These are phyloP conservation scores for Xerocomellus dryophilus DNA, from an alignment of 768 basidiomycete genomes.

Conservation along the genomic window DNA sequence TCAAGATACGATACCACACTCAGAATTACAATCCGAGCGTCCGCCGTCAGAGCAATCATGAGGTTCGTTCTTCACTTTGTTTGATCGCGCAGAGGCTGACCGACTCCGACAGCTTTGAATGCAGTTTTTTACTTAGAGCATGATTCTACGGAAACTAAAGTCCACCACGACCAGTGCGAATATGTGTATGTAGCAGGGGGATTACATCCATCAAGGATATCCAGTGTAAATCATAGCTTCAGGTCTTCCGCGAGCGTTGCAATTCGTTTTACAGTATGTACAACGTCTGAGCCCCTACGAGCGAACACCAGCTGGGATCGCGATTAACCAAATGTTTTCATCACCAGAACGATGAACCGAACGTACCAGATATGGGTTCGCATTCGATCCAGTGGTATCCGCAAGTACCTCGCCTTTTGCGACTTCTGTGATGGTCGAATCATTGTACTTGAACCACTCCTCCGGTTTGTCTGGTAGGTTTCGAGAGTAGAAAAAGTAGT, in stretches of 20 bases:
- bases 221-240: slow-evolving; percentile 28
- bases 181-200: slow-evolving; percentile 10
- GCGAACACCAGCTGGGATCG: slow-evolving; percentile 72
- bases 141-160: slow-evolving; percentile 12
- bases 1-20: not conserved
- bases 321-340: not conserved
- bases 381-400: slow-evolving; percentile 86
- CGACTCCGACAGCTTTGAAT: not conserved
- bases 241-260: slow-evolving; percentile 26
- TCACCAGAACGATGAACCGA: slow-evolving; percentile 1
- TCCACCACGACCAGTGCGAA: slow-evolving; percentile 3
- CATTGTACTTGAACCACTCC: slow-evolving; percentile 96
- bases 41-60: slow-evolving; percentile 1
- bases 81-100: not conserved
- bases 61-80: slow-evolving; percentile 13
- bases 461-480: slow-evolving; percentile 78
- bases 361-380: slow-evolving; percentile 85
- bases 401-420: slow-evolving; percentile 79
- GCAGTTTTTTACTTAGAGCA: slow-evolving; percentile 12
- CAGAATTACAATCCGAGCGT: not conserved
- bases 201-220: slow-evolving; percentile 27
- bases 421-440: slow-evolving; percentile 78
- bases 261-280: slow-evolving; percentile 77
- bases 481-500: slow-evolving; percentile 95
- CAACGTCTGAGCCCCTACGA: slow-evolving; percentile 71